phyloP scores from a whole-genome alignment of 192 early-diverging fungal genomes.

The Spizellomyces sp. region DNA sequence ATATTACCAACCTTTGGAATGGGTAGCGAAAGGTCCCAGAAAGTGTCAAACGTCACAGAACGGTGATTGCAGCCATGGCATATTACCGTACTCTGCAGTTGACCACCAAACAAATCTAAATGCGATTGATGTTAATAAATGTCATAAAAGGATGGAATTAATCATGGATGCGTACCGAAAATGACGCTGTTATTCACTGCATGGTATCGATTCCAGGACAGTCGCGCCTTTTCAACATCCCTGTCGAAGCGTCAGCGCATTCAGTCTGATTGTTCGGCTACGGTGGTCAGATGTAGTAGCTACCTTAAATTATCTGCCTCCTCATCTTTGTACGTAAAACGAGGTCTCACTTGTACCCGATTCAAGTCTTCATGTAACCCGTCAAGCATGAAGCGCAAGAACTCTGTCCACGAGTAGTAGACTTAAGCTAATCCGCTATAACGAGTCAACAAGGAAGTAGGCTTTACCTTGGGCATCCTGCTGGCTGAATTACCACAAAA shows the following conservation, averaged over 20 bases:
- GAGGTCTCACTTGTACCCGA: conserved; percentile 26
- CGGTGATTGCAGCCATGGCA: conserved; percentile 45
- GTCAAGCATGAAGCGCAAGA: conserved; percentile 53
- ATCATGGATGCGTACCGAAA: conserved; percentile 35
- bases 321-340: conserved; percentile 46
- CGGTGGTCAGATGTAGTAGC: neutral
- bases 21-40: conserved; percentile 61
- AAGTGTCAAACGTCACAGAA: conserved; percentile 57
- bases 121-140: neutral
- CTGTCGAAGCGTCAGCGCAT: conserved; percentile 20
- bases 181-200: conserved; percentile 38
- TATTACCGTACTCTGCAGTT: conserved; percentile 50
- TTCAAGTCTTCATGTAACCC: conserved; percentile 57
- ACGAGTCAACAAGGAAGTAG: too few relatives aligned
- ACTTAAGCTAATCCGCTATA: too few relatives aligned
- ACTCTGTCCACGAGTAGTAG: conserved; percentile 35
- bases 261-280: neutral
- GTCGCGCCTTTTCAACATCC: conserved; percentile 45
- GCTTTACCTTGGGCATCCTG: too few relatives aligned
- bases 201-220: conserved; percentile 52
- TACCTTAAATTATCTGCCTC: conserved; percentile 48
- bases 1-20: conserved; percentile 43
- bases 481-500: too few relatives aligned
- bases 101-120: conserved; percentile 56
- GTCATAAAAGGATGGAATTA: neutral